Evolutionary conservation across 768 basidiomycete species (phyloP).

Genomic region (Lactarius quietus): DNA sequence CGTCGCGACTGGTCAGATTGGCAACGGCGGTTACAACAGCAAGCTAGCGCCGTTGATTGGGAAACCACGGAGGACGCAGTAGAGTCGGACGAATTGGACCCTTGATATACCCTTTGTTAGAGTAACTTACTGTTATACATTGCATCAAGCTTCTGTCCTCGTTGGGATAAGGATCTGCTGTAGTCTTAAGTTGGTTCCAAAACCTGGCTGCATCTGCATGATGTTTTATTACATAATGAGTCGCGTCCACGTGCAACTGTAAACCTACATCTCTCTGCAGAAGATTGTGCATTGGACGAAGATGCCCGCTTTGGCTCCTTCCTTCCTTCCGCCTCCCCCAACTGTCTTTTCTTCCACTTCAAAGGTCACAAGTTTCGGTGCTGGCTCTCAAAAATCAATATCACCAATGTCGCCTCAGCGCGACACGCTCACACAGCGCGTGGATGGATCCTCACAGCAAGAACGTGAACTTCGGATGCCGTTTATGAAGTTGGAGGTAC

Average conservation of each 20-base stretch:
- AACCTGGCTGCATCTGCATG: no score
- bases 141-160: no score
- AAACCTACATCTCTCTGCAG: not conserved
- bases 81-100: conserved; percentile 9
- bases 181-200: no score
- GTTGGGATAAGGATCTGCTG: no score
- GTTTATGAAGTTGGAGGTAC: conserved; percentile 44
- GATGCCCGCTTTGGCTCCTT: conserved; percentile 19
- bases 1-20: conserved; percentile 27
- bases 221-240: not conserved
- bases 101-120: not conserved
- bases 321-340: conserved; percentile 10
- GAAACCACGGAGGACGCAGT: conserved; percentile 11
- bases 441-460: not conserved
- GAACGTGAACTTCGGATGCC: conserved; percentile 35
- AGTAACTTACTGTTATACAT: not conserved
- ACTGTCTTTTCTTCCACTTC: not conserved
- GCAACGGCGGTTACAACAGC: conserved; percentile 3
- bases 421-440: not conserved
- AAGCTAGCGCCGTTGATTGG: conserved; percentile 14
- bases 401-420: conserved; percentile 13
- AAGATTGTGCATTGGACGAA: not conserved
- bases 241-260: not conserved
- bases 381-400: not conserved
- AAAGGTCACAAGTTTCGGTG: not conserved